Percentiles rank a stretch among this genome's conserved stretches.
Evolutionary conservation across 2,329 filamentous ascomycete species (phyloP).

Genomic region (Xylaria sp.): DNA sequence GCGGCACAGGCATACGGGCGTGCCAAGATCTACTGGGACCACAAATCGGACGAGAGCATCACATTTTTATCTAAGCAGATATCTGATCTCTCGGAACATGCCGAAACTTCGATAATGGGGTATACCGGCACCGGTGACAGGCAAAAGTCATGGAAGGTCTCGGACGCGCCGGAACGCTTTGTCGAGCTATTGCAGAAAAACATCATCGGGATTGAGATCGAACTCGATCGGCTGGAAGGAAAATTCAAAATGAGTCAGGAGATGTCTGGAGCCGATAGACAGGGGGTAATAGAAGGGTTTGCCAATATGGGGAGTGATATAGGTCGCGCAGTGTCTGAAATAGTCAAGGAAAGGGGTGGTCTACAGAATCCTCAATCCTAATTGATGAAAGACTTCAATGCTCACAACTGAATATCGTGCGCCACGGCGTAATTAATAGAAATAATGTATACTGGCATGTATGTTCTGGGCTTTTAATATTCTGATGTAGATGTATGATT

Average conservation of each 20-base stretch:
- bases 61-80: conserved; percentile 28
- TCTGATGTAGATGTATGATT: neutral
- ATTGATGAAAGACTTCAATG: neutral
- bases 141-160: conserved; percentile 23
- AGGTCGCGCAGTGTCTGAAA: conserved; percentile 9
- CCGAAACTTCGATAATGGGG: conserved; percentile 28
- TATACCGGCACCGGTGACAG: conserved; percentile 16
- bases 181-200: conserved; percentile 24
- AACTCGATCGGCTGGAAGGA: conserved; percentile 25
- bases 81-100: conserved; percentile 29
- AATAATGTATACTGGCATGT: neutral
- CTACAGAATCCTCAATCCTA: conserved; percentile 18
- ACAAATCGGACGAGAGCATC: conserved; percentile 29
- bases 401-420: neutral
- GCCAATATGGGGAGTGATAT: conserved; percentile 25
- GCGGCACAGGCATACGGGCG: conserved; percentile 29
- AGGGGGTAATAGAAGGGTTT: conserved; percentile 26
- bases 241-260: conserved; percentile 36
- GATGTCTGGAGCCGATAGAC: conserved; percentile 27
- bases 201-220: conserved; percentile 31
- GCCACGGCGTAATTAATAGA: neutral
- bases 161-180: conserved; percentile 30
- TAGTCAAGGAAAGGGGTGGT: conserved; percentile 25
- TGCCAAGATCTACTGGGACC: conserved; percentile 30
- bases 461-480: neutral